Conservation (phyloP, 768 basidiomycete species). For the Tulasnella calospora region DNA sequence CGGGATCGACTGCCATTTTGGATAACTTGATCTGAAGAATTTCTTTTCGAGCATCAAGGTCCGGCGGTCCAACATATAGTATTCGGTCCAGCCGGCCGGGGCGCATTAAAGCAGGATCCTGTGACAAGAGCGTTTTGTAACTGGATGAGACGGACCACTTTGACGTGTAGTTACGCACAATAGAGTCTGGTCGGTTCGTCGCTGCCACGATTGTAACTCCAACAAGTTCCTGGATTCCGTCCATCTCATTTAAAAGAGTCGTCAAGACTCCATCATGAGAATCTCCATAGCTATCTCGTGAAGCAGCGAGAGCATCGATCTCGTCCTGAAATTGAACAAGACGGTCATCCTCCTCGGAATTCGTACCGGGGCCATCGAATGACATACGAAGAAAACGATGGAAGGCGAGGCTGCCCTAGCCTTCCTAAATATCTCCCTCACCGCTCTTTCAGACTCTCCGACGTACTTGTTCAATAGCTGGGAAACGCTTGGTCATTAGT, state of each 20-base stretch:
- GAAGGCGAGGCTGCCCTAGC: conserved; percentile 91
- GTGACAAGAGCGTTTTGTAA: background rate
- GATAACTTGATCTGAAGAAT: conserved; percentile 73
- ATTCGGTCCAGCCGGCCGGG: conserved; percentile 93
- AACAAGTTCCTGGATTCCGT: conserved; percentile 89
- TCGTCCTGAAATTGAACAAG: conserved; percentile 63
- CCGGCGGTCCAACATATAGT: conserved; percentile 90
- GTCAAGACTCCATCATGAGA: conserved; percentile 86
- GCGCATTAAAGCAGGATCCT: conserved; percentile 94
- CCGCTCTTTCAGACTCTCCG: conserved; percentile 92
- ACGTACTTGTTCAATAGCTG: conserved; percentile 95
- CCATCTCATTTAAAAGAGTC: conserved; percentile 94
- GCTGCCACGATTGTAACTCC: conserved; percentile 96
- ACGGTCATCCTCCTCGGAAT: background rate
- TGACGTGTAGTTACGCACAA: conserved; percentile 48
- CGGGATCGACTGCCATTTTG: conserved; percentile 75
- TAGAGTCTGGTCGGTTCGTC: conserved; percentile 91
- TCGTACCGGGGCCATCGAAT: background rate
- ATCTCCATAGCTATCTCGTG: conserved; percentile 56
- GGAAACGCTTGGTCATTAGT: background rate
- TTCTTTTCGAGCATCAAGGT: conserved; percentile 69
- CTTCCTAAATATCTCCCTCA: conserved; percentile 92
- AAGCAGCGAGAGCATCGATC: conserved; percentile 86
- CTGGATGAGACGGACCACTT: background rate
- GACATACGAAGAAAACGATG: conserved; percentile 89